phyloP scores from a whole-genome alignment of 345 rosid species.

The Erodium maritimum region DNA sequence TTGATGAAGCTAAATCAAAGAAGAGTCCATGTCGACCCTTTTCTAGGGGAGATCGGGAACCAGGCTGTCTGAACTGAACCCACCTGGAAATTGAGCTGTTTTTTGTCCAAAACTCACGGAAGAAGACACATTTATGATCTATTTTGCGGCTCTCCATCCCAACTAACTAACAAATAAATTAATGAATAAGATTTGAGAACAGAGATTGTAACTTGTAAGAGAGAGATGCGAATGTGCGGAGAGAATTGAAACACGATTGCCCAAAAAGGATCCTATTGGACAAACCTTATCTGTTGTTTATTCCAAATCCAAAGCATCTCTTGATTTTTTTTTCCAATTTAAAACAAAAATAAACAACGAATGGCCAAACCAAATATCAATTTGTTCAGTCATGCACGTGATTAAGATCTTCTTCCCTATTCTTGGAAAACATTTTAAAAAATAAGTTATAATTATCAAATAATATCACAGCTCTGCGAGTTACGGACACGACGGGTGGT shows the following conservation, averaged over 20 bases:
- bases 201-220: not conserved
- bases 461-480: too few species aligned
- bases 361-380: not conserved
- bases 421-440: too few species aligned
- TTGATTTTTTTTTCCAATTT: not conserved
- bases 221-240: not conserved
- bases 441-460: too few species aligned
- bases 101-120: not conserved
- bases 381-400: too few species aligned
- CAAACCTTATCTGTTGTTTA: not conserved
- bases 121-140: not conserved
- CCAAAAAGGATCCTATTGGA: not conserved
- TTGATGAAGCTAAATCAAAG: too few species aligned
- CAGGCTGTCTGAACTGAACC: conserved; percentile 9
- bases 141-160: too few species aligned
- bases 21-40: conserved; percentile 5
- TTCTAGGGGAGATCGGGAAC: not conserved
- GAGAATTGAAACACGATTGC: conserved; percentile 1
- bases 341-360: not conserved
- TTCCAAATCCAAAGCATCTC: not conserved
- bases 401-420: too few species aligned
- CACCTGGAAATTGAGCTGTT: conserved; percentile 7
- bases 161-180: not conserved
- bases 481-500: too few species aligned
- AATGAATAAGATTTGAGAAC: not conserved